These are phyloP conservation scores for Kalmanozyma brasiliensis DNA, from an alignment of 1,284 basidiomycete species.

Conservation along the genomic window DNA sequence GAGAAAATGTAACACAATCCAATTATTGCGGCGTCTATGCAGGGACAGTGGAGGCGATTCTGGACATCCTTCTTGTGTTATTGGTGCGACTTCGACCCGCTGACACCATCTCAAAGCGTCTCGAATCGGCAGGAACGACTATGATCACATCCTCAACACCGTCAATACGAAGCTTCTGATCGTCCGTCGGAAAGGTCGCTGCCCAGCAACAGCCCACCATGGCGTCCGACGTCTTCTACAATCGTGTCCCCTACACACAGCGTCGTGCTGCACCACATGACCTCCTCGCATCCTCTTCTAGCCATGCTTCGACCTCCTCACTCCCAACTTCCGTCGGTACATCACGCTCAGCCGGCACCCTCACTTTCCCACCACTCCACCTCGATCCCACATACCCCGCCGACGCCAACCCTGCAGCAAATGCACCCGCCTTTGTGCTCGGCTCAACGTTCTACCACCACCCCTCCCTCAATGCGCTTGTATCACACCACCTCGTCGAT, in stretches of 20 bases:
- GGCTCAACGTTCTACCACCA: conserved; percentile 52
- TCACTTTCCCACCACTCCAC: conserved; percentile 52
- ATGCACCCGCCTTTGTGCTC: conserved; percentile 38
- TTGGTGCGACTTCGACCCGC: no score
- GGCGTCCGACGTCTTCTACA: conserved; percentile 48
- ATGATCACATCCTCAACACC: no score
- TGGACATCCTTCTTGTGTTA: no score
- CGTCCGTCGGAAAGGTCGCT: no score
- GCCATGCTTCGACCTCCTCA: neutral
- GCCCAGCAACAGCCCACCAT: conserved; percentile 20
- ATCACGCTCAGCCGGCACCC: conserved; percentile 25
- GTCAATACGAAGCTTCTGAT: neutral
- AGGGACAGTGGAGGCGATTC: conserved; percentile 7
- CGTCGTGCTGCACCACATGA: conserved; percentile 21
- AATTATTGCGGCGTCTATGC: neutral
- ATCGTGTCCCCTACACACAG: conserved; percentile 34
- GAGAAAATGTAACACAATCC: conserved; percentile 8
- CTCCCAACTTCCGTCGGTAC: conserved; percentile 24
- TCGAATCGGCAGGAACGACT: no score
- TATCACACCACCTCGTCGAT: conserved; percentile 40
- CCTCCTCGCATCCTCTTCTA: conserved; percentile 3
- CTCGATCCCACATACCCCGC: conserved; percentile 19
- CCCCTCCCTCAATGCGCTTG: conserved; percentile 41
- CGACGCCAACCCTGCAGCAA: conserved; percentile 10
- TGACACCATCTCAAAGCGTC: no score